Percentiles rank a stretch among this genome's conserved stretches.
Evolutionary conservation across 2,329 filamentous ascomycete species (phyloP).

Genomic region (Cercospora sp.): DNA sequence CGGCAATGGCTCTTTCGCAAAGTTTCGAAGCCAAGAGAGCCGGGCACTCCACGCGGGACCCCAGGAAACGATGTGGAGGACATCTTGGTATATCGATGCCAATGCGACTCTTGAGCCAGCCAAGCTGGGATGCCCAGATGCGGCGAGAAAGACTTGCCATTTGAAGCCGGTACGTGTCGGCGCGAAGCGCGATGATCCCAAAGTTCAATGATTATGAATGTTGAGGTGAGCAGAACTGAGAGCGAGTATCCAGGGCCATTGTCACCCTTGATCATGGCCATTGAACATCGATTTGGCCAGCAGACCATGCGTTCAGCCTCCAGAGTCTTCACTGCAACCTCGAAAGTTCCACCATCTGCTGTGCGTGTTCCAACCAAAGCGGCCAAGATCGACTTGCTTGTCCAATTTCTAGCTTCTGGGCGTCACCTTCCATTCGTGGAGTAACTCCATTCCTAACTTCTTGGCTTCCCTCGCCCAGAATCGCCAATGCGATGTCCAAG

Average conservation of each 20-base stretch:
- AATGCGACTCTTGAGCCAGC: background rate
- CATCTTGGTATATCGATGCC: background rate
- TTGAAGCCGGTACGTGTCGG: constrained; percentile 1
- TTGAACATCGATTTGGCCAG: background rate
- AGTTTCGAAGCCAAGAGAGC: background rate
- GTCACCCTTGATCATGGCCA: too few relatives aligned
- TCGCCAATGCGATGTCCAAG: background rate
- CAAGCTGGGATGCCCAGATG: background rate
- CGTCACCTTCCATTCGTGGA: background rate
- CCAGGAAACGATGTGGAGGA: background rate
- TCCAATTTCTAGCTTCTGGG: background rate
- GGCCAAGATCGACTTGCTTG: background rate
- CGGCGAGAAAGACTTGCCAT: background rate
- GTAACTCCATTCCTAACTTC: background rate
- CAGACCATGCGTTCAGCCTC: background rate
- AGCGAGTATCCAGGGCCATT: too few relatives aligned
- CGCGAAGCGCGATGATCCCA: background rate
- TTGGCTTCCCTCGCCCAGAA: background rate
- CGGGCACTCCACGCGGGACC: background rate
- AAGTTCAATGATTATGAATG: background rate
- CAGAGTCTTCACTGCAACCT: background rate
- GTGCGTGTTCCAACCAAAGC: background rate
- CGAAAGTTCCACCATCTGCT: background rate
- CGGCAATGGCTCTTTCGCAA: background rate
- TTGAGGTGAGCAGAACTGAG: background rate